Base-by-base conservation (phyloP, 805 yeast genomes). In the Groenewaldozyma salmanticensis region DNA sequence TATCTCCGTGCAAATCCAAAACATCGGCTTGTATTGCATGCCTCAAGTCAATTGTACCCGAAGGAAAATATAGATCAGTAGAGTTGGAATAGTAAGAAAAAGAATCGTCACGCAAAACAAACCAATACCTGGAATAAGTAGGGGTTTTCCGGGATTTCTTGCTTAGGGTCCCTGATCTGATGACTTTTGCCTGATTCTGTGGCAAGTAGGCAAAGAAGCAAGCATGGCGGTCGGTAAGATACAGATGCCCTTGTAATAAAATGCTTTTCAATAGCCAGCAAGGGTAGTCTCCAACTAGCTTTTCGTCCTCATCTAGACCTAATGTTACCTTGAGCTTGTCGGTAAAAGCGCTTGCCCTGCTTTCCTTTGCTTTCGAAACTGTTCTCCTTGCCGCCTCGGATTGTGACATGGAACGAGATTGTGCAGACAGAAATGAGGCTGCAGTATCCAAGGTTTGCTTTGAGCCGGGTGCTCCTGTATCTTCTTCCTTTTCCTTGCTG, bases 251-350 rank as follows among this genome's bases (percentile, higher is more conserved):
- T 59, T 86, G 96, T 20, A 87, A 62, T 21, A 90, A 64, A 0
- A 88, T 92, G 52, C 84, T 94, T 45, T 78, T 74, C 43, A 86
- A 66, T 29, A 88, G 64, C 95, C 95, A 88, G 22, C 87, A 77
- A 2, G 80, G 71, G 52, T 70, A 81, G 46, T 78, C 82, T 19
- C 47, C 52, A 5, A 49, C 27, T 31, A 50, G 31, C n/a, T 33
- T 35, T 42, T 45, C 58, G 37, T 43, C 51, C 2, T 37, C 43
- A 32, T 31, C 46, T 16, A 53, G 37, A 2, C 51, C 53, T 1
- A 55, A 41, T 17, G 41, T 45, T n/a, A 43, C 33, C 19, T 49
- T 40, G 4, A 52, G 44, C 33, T 46, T 52, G 18, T 46, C 53
- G 11, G 50, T 44, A 20, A 52, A 42, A 3, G 54, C 54, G n/a